Conservation (phyloP, 2,329 filamentous ascomycete species). For the Sphaerostilbella broomeana region DNA sequence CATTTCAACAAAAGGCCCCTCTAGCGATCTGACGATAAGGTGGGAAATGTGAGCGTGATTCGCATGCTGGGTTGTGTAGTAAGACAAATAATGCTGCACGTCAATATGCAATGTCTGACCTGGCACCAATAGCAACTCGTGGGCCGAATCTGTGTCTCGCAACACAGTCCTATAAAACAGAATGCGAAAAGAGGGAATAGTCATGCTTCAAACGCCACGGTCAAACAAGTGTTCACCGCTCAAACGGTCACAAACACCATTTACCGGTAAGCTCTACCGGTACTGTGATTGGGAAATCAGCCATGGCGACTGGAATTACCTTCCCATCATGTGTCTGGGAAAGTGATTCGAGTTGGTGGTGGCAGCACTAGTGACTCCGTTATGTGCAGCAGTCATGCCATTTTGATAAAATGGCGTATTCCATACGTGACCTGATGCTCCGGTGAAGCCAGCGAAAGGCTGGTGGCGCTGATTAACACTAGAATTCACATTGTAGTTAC, state of each 20-base stretch:
- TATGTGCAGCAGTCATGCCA: constrained; percentile 18
- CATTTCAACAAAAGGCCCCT: neutral
- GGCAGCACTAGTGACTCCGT: constrained; percentile 15
- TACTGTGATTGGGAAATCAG: neutral
- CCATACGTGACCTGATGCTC: constrained; percentile 19
- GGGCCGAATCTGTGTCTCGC: neutral
- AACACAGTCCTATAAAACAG: neutral
- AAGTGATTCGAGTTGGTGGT: constrained; percentile 21
- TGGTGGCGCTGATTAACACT: constrained; percentile 14
- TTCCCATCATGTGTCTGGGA: constrained; percentile 30
- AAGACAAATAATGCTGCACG: neutral
- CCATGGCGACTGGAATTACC: constrained; percentile 16
- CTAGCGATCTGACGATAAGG: neutral
- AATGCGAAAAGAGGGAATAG: neutral
- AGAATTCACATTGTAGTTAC: constrained; percentile 20
- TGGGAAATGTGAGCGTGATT: neutral
- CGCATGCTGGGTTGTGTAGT: neutral
- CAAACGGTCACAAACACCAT: neutral
- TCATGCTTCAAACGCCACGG: neutral
- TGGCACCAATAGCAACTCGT: neutral
- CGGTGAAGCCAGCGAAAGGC: constrained; percentile 15
- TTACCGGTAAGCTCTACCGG: neutral
- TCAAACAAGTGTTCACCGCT: constrained; percentile 1
- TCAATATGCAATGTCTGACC: neutral
- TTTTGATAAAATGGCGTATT: constrained; percentile 19